Conservation (phyloP, 768 basidiomycete genomes). For the Chalciporus pseudorubinellus region DNA sequence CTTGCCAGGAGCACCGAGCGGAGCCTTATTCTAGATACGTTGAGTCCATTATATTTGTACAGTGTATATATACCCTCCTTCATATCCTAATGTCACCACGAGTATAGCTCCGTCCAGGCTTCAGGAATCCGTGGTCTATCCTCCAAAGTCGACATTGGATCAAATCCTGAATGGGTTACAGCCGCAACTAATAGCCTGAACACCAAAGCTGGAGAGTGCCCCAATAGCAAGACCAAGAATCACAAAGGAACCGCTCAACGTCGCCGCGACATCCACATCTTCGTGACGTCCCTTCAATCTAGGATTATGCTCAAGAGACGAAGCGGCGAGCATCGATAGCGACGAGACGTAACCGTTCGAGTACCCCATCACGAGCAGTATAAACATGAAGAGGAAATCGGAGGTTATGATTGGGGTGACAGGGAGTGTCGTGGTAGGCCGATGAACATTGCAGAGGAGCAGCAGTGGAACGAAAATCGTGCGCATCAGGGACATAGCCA, state of each 20-base stretch:
- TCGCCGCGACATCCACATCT: constrained; percentile 85
- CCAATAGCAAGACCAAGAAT: constrained; percentile 75
- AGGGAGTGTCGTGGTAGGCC: constrained; percentile 31
- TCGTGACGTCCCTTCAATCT: constrained; percentile 63
- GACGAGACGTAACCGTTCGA: constrained; percentile 82
- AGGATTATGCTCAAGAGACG: constrained; percentile 79
- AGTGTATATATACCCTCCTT: not conserved
- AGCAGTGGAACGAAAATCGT: constrained; percentile 84
- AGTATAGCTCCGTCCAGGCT: not conserved
- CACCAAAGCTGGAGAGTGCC: constrained; percentile 78
- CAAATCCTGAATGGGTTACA: constrained; percentile 66
- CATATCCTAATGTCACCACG: not conserved
- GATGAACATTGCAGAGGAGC: constrained; percentile 83
- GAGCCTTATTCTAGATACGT: constrained; percentile 13
- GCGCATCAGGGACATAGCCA: constrained; percentile 63
- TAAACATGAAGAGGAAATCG: constrained; percentile 70
- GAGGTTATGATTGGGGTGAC: constrained; percentile 58
- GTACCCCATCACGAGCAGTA: constrained; percentile 70
- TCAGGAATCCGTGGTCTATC: not conserved
- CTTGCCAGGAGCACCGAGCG: constrained; percentile 60
- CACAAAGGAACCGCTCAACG: constrained; percentile 73
- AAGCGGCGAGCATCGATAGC: constrained; percentile 77
- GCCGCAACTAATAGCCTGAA: constrained; percentile 61
- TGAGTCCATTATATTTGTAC: not conserved
- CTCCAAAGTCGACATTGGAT: not conserved